A percentile compares a stretch with the other conserved stretches of the same genome.
Conservation (phyloP, 2,329 filamentous ascomycete genomes). For the Xylaria sp. region DNA sequence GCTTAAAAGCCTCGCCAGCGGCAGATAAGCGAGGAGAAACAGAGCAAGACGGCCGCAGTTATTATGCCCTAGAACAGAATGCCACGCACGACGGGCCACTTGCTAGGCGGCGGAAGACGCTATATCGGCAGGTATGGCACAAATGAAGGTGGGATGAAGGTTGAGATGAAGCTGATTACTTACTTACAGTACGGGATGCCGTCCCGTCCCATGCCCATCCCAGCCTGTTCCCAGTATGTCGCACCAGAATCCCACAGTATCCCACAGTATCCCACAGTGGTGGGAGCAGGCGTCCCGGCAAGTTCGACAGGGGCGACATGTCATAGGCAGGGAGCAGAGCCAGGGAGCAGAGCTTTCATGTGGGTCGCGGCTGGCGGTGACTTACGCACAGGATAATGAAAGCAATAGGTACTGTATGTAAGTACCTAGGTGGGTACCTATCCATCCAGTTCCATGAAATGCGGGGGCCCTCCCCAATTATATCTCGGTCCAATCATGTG, state of each 20-base stretch:
- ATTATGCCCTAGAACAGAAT: not conserved
- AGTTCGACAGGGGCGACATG: slow-evolving; percentile 3
- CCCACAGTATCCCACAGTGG: slow-evolving; percentile 8
- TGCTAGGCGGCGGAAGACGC: not conserved
- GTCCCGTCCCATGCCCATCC: slow-evolving; percentile 9
- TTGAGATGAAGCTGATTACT: slow-evolving; percentile 15
- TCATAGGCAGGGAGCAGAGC: slow-evolving; percentile 1
- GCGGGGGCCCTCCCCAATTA: not conserved
- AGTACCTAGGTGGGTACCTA: not conserved
- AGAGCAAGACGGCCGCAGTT: not conserved
- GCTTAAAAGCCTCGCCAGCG: not conserved
- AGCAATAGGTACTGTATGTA: too few relatives aligned
- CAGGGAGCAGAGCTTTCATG: not conserved
- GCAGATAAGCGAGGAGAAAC: not conserved
- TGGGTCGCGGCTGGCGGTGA: slow-evolving; percentile 5
- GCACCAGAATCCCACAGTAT: not conserved
- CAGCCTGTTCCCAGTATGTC: not conserved
- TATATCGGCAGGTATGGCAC: slow-evolving; percentile 6
- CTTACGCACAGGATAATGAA: too few relatives aligned
- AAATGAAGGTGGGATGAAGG: slow-evolving; percentile 26
- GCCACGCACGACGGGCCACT: not conserved
- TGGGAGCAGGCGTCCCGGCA: slow-evolving; percentile 2
- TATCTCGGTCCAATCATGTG: not conserved
- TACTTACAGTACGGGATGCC: too few relatives aligned
- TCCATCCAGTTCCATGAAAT: not conserved